A percentile compares a stretch with the other conserved stretches of the same genome.
These are phyloP conservation scores for Blastocystis sp. DNA, from an alignment of 352 stramenopile species.

Conservation along the genomic window DNA sequence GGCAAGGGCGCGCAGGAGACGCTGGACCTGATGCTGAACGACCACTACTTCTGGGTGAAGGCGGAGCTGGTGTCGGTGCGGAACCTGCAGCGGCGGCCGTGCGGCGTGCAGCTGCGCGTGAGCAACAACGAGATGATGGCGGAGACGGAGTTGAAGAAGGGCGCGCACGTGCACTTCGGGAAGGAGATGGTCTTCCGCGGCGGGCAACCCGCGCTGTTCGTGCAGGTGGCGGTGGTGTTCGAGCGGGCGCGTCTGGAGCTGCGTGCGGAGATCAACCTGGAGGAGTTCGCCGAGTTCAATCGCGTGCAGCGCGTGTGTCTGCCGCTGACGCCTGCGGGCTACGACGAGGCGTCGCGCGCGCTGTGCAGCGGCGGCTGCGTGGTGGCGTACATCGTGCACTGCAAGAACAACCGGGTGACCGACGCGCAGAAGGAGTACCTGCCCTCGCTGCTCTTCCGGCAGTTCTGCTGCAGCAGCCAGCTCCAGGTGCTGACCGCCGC, in stretches of 20 bases:
- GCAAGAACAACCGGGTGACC: slow-evolving; percentile 39
- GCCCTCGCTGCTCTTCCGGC: not conserved
- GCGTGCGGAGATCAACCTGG: slow-evolving; percentile 9
- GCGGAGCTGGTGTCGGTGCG: slow-evolving; percentile 1
- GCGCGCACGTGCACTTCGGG: slow-evolving; percentile 23
- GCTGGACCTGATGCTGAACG: slow-evolving; percentile 57
- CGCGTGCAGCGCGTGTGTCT: not conserved
- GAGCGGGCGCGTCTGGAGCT: not conserved
- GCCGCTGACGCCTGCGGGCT: not conserved
- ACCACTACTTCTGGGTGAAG: slow-evolving; percentile 50
- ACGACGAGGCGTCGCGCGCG: not conserved
- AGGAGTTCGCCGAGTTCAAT: not conserved
- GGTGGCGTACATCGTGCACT: slow-evolving; percentile 3
- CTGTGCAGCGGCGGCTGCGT: not conserved
- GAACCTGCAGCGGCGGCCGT: slow-evolving; percentile 25
- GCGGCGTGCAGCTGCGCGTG: slow-evolving; percentile 31
- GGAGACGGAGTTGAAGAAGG: not conserved
- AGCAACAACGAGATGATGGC: not conserved
- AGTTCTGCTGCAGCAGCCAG: not conserved
- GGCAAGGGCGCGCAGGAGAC: no score
- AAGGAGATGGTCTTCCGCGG: not conserved
- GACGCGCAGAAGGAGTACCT: slow-evolving; percentile 52
- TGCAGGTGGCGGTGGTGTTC: not conserved
- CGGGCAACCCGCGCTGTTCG: not conserved
- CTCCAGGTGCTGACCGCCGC: not conserved